phyloP scores from a whole-genome alignment of 2,329 filamentous ascomycete species.

The Colletotrichum tanaceti region DNA sequence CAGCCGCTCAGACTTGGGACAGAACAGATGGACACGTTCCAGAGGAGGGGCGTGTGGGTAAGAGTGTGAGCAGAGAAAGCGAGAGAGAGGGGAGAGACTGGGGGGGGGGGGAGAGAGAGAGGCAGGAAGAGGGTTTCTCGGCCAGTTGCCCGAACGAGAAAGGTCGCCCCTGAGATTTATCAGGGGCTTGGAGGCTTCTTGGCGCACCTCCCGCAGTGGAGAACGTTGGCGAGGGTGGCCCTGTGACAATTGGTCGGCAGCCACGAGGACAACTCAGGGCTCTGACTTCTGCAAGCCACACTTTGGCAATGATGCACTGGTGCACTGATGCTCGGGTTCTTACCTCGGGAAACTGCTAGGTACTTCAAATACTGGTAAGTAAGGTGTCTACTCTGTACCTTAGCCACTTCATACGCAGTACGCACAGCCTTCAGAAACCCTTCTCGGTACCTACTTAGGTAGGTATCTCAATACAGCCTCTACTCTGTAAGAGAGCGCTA shows the following conservation, averaged over 20 bases:
- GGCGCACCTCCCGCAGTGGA: conserved; percentile 6
- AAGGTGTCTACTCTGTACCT: too few species aligned
- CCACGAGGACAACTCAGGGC: conserved; percentile 6
- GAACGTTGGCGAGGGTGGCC: conserved; percentile 9
- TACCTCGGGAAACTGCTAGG: too few species aligned
- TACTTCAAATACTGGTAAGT: too few species aligned
- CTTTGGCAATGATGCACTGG: too few species aligned
- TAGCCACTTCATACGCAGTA: too few species aligned
- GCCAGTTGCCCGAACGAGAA: background rate
- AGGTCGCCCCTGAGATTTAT: conserved; percentile 18
- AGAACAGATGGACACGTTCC: background rate
- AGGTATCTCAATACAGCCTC: too few species aligned
- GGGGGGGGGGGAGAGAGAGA: background rate
- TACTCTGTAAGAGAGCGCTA: background rate
- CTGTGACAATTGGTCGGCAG: conserved; percentile 1
- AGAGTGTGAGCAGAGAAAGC: background rate
- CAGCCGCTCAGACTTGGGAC: conserved; percentile 20
- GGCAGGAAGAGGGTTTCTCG: background rate
- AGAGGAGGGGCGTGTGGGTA: background rate
- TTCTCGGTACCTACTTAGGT: too few species aligned
- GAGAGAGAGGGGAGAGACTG: background rate
- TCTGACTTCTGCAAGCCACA: too few species aligned
- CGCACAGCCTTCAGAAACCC: too few species aligned
- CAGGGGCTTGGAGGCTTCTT: conserved; percentile 32
- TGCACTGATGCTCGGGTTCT: too few species aligned